Evolutionary conservation across 208 protist genomes (phyloP).

Genomic region (Trichomonas gallinae): DNA sequence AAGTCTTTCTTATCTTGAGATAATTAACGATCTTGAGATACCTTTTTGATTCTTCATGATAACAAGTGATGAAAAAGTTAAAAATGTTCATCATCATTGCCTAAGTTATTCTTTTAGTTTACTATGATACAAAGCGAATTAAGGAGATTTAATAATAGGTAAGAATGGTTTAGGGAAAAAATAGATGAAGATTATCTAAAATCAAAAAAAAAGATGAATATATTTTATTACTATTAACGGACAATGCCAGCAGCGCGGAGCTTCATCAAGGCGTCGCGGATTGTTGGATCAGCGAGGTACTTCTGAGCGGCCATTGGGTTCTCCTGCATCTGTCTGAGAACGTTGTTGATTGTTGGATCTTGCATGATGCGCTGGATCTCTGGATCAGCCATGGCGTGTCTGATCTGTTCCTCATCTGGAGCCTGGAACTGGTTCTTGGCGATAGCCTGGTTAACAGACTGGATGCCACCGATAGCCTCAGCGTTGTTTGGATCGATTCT

Average conservation of each 20-base stretch:
- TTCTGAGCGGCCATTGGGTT: conserved; percentile 22
- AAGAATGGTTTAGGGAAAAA: too few relatives aligned
- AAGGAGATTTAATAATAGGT: too few relatives aligned
- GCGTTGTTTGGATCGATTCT: conserved; percentile 25
- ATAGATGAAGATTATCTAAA: background rate
- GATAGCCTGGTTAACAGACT: background rate
- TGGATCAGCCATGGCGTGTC: conserved; percentile 25
- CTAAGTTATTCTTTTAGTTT: too few relatives aligned
- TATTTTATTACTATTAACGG: background rate
- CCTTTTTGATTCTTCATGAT: too few relatives aligned
- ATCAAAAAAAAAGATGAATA: background rate
- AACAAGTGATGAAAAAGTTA: too few relatives aligned
- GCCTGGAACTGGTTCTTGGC: conserved; percentile 19
- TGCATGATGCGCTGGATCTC: conserved; percentile 26
- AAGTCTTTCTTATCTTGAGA: too few relatives aligned
- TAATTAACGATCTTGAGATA: too few relatives aligned
- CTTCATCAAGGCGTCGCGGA: conserved; percentile 20
- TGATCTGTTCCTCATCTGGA: conserved; percentile 21
- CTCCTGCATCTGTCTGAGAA: conserved; percentile 13
- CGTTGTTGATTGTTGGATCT: conserved; percentile 27
- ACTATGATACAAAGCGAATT: too few relatives aligned
- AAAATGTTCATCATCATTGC: too few relatives aligned
- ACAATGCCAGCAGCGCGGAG: conserved; percentile 24
- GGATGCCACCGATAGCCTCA: conserved; percentile 13
- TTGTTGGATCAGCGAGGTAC: conserved; percentile 3